These are phyloP conservation scores for Volvox carteri DNA, from an alignment of 163 green algal genomes.

Conservation along the genomic window DNA sequence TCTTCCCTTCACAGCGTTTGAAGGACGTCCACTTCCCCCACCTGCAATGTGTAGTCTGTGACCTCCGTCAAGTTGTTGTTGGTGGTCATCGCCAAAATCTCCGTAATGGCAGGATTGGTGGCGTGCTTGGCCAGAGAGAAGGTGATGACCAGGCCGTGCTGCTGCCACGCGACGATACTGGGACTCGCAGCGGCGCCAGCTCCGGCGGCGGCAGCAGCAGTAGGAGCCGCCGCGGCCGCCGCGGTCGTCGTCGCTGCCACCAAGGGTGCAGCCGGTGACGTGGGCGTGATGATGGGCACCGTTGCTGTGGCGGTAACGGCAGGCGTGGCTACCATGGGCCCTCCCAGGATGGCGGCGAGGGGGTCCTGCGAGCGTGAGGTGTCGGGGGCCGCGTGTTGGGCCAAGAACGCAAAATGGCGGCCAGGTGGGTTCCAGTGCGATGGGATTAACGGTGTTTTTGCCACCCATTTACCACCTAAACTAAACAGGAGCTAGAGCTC, in stretches of 20 bases:
- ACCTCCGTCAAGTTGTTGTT: constrained; percentile 78
- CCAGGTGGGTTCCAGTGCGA: too few relatives aligned
- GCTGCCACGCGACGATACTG: constrained; percentile 76
- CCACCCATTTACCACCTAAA: too few relatives aligned
- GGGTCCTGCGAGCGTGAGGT: constrained; percentile 23
- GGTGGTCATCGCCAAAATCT: constrained; percentile 83
- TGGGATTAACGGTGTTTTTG: too few relatives aligned
- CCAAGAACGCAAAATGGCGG: too few relatives aligned
- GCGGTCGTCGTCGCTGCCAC: neutral
- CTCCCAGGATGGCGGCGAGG: constrained; percentile 28
- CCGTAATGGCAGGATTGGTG: constrained; percentile 65
- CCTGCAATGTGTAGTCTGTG: constrained; percentile 89
- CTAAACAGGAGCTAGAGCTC: too few relatives aligned
- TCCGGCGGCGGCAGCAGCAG: constrained; percentile 67
- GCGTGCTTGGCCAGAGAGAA: constrained; percentile 78
- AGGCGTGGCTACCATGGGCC: neutral
- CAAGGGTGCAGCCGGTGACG: too few relatives aligned
- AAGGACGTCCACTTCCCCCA: too few relatives aligned
- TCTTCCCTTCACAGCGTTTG: too few relatives aligned
- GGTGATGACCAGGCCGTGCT: constrained; percentile 74
- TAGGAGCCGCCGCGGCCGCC: constrained; percentile 20
- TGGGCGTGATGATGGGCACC: too few relatives aligned
- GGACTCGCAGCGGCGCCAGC: constrained; percentile 23
- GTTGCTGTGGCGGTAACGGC: too few relatives aligned
- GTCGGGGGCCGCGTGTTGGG: too few relatives aligned